Base-by-base conservation (phyloP, 108 stramenopile genomes). In the Nitzschia sp. region DNA sequence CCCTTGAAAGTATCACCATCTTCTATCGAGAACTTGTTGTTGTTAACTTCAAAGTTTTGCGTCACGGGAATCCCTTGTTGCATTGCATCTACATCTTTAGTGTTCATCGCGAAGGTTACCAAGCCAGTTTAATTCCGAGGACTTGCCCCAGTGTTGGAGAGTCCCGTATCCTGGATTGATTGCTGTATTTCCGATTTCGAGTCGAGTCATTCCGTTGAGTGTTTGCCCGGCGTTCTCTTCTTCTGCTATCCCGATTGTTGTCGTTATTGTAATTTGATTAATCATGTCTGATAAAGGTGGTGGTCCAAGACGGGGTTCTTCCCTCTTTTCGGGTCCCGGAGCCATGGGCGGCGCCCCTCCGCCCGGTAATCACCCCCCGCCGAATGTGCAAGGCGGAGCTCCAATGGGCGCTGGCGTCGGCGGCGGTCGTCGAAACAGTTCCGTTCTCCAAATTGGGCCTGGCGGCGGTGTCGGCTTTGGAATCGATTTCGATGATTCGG, bases 401-500 rank as follows among this genome's bases (percentile, higher is more conserved):
- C 49, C 58, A 18, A 11, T 33, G 36, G 64, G 53, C 27, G 60
- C 47, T 32, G 60, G 68, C 19, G 74, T 26, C 23, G 73, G 55
- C 34, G 69, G 56, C 25, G 65, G 63, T 33, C 76, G 70, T 45
- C 19, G 75, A 42, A 58, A 74, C 29, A 70, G 68, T 62, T 46
- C 72, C 0, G 82, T 72, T 13, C 68, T 82, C 31, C 68, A 80
- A 29, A 62, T 81, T 63, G 70, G 70, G 2, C 75, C 74, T 36
- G 75, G 76, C 1, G 68, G 77, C 42, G 86, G 83, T 65, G 60
- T 88, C 29, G 81, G 66, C 13, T 81, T 74, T 49, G 80, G 74
- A 21, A 70, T 79, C 30, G 87, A 81, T 28, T 80, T 85, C 45
- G 80, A 80, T 34, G 83, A 81, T 55, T 80, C 81, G 36, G 86